phyloP scores from a whole-genome alignment of 2,329 filamentous ascomycete species.

The Arachnomyces sp. region DNA sequence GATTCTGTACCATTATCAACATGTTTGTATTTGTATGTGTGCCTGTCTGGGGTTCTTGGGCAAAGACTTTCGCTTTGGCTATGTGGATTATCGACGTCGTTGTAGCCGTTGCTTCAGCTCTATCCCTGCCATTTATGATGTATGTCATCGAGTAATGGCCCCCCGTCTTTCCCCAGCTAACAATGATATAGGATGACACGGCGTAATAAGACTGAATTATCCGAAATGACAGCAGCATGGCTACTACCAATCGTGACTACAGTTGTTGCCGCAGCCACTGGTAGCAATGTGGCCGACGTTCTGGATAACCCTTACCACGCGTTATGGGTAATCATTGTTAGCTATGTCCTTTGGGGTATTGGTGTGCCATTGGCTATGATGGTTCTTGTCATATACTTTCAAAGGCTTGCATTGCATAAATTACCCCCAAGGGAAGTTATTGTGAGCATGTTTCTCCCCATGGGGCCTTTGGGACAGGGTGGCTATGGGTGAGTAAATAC shows the following conservation, averaged over 20 bases:
- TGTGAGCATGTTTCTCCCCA: constrained; percentile 59
- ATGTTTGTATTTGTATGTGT: constrained; percentile 55
- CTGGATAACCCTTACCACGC: constrained; percentile 49
- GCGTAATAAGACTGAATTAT: constrained; percentile 38
- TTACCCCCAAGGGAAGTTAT: constrained; percentile 62
- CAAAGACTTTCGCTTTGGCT: constrained; percentile 47
- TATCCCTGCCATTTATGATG: constrained; percentile 51
- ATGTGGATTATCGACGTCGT: constrained; percentile 52
- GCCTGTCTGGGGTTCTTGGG: constrained; percentile 52
- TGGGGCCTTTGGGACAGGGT: constrained; percentile 60
- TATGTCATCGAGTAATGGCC: constrained; percentile 22
- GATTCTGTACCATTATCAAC: constrained; percentile 58
- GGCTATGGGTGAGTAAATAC: constrained; percentile 48
- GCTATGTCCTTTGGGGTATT: constrained; percentile 65
- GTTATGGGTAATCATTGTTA: constrained; percentile 54
- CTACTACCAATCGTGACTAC: constrained; percentile 60
- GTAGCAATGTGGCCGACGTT: constrained; percentile 53
- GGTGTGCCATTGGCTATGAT: constrained; percentile 54
- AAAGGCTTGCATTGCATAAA: constrained; percentile 58
- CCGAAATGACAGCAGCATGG: constrained; percentile 57
- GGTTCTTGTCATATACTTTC: constrained; percentile 61
- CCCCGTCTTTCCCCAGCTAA: constrained; percentile 6
- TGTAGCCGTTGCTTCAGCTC: constrained; percentile 46
- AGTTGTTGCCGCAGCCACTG: constrained; percentile 57
- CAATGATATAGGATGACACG: constrained; percentile 18